These are phyloP conservation scores for Albizia julibrissin DNA, from an alignment of 306 rosid species.

Conservation along the genomic window DNA sequence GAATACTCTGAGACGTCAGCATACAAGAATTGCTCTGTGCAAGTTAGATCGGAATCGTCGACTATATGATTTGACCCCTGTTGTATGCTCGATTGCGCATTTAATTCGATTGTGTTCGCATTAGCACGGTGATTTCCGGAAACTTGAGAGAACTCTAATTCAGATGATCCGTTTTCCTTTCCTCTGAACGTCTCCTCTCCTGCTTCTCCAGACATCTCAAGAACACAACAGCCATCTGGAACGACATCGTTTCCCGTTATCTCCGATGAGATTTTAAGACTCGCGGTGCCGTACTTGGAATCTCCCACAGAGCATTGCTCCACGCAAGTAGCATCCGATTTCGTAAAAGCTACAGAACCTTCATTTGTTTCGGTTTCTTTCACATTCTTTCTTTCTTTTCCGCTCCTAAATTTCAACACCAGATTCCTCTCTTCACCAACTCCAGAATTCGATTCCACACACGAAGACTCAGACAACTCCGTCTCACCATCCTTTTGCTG, in stretches of 20 bases:
- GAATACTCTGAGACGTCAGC: conserved; percentile 53
- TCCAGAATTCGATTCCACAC: conserved; percentile 78
- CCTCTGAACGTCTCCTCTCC: conserved; percentile 32
- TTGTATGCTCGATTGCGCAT: conserved; percentile 54
- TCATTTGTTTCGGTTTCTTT: conserved; percentile 40
- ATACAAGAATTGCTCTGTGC: conserved; percentile 62
- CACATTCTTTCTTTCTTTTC: conserved; percentile 31
- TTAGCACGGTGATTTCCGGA: conserved; percentile 35
- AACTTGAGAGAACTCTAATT: conserved; percentile 44
- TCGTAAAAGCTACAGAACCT: conserved; percentile 44
- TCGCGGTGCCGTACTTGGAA: conserved; percentile 28
- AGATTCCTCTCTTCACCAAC: conserved; percentile 39
- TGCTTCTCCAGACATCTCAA: conserved; percentile 29
- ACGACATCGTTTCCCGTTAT: conserved; percentile 41
- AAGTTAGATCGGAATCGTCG: conserved; percentile 63
- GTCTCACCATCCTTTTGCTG: conserved; percentile 42
- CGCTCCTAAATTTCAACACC: conserved; percentile 47
- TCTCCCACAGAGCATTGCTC: conserved; percentile 27
- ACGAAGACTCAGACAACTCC: conserved; percentile 71
- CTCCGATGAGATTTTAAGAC: conserved; percentile 35
- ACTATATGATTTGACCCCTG: conserved; percentile 43
- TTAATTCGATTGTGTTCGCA: conserved; percentile 36
- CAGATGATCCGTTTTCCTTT: conserved; percentile 50
- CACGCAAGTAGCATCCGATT: conserved; percentile 52
- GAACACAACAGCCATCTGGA: conserved; percentile 47